Conservation (phyloP, 2,329 filamentous ascomycete genomes). For the Xylariales sp. region DNA sequence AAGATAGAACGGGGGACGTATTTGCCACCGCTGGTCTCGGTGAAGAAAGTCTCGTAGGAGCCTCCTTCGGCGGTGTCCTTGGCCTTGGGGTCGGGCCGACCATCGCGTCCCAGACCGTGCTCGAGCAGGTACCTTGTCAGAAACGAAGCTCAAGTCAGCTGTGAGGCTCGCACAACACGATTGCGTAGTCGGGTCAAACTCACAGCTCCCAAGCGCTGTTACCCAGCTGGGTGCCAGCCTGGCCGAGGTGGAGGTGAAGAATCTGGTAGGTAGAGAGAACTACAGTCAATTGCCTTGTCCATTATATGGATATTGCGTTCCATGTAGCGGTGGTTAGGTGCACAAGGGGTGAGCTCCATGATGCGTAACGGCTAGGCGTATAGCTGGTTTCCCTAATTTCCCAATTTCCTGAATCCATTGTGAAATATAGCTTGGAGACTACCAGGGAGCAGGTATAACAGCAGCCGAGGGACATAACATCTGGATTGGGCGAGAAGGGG, state of each 20-base stretch:
- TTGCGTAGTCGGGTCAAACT: constrained; percentile 29
- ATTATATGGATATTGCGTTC: background rate
- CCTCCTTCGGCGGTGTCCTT: constrained; percentile 57
- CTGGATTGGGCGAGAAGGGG: too few species aligned
- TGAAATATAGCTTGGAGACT: too few species aligned
- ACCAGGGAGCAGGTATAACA: too few species aligned
- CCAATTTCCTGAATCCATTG: too few species aligned
- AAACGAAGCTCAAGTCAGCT: constrained; percentile 2
- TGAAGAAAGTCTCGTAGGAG: constrained; percentile 71
- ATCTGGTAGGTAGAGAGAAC: constrained; percentile 35
- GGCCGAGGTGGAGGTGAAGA: constrained; percentile 60
- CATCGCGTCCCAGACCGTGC: constrained; percentile 64
- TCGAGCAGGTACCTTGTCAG: constrained; percentile 62
- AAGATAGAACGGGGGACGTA: constrained; percentile 70
- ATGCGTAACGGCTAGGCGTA: too few species aligned
- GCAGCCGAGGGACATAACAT: too few species aligned
- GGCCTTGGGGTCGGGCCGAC: constrained; percentile 57
- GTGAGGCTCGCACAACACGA: constrained; percentile 1
- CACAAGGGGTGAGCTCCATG: too few species aligned
- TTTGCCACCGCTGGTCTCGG: constrained; percentile 67
- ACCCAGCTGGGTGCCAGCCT: constrained; percentile 70
- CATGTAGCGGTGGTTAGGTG: constrained; percentile 1
- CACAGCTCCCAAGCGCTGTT: constrained; percentile 76
- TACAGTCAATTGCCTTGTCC: background rate
- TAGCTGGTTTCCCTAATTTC: too few species aligned